These are phyloP conservation scores for Wallacemonas rigidus DNA, from an alignment of 208 protist genomes.

Conservation along the genomic window DNA sequence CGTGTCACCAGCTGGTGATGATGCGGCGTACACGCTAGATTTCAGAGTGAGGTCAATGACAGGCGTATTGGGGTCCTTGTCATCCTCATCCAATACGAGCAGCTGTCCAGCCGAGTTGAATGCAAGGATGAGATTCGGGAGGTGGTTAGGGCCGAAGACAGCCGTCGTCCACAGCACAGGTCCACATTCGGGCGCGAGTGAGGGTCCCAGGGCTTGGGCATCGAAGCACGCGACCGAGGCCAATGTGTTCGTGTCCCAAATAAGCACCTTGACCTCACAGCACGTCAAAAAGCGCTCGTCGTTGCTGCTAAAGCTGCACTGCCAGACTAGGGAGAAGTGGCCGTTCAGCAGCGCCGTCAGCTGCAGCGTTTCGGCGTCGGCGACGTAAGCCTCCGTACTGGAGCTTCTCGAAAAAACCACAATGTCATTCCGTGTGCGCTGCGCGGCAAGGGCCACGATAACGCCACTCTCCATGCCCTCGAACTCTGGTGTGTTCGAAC, in stretches of 20 bases:
- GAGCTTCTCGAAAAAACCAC: slow-evolving; percentile 59
- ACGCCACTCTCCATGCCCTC: slow-evolving; percentile 29
- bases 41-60: slow-evolving; percentile 50
- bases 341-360: slow-evolving; percentile 36
- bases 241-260: slow-evolving; percentile 41
- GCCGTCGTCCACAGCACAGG: slow-evolving; percentile 49
- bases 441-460: slow-evolving; percentile 50
- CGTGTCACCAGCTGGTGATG: slow-evolving; percentile 29
- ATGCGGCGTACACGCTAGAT: slow-evolving; percentile 40
- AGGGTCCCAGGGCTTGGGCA: slow-evolving; percentile 1
- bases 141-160: slow-evolving; percentile 31
- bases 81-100: slow-evolving; percentile 39
- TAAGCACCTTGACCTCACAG: slow-evolving; percentile 56
- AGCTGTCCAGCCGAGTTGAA: slow-evolving; percentile 40
- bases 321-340: slow-evolving; percentile 55
- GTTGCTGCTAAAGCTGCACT: slow-evolving; percentile 41
- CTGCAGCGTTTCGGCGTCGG: slow-evolving; percentile 29
- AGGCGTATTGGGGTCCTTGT: slow-evolving; percentile 18
- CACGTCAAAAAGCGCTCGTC: slow-evolving; percentile 50
- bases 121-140: slow-evolving; percentile 40
- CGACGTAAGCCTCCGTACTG: slow-evolving; percentile 44
- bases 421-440: slow-evolving; percentile 44
- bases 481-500: slow-evolving; percentile 25
- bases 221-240: slow-evolving; percentile 34
- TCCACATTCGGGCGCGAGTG: not conserved